Evolutionary conservation across 352 stramenopile species (phyloP).

Genomic region (Phytopythium sindhum): DNA sequence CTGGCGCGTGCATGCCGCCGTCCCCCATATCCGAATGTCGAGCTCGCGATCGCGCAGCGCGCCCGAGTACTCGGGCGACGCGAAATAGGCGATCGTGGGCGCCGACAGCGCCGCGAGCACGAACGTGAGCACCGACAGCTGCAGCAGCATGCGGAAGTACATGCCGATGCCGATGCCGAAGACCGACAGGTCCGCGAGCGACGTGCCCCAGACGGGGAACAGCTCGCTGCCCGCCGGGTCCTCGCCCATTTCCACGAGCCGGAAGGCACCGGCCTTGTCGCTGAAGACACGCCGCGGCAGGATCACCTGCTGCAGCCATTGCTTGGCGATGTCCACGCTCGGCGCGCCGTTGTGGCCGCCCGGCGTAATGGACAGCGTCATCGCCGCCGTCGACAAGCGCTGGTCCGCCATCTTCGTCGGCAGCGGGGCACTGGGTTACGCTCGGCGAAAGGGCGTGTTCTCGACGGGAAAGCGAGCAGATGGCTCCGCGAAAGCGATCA

Average conservation of each 20-base stretch:
- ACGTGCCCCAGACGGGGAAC: slow-evolving; percentile 61
- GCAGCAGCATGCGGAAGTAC: slow-evolving; percentile 75
- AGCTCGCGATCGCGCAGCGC: slow-evolving; percentile 27
- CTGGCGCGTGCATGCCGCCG: slow-evolving; percentile 55
- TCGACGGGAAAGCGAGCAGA: not conserved
- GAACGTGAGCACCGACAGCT: slow-evolving; percentile 48
- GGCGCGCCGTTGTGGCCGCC: slow-evolving; percentile 14
- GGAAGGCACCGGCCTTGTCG: slow-evolving; percentile 36
- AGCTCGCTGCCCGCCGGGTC: slow-evolving; percentile 44
- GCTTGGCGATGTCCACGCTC: slow-evolving; percentile 32
- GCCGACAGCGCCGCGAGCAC: slow-evolving; percentile 53
- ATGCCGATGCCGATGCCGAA: slow-evolving; percentile 78
- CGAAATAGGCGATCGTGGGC: slow-evolving; percentile 65
- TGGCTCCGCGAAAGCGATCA: not conserved
- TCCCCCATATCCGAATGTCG: slow-evolving; percentile 51
- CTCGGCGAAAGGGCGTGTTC: not conserved
- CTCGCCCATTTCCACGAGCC: slow-evolving; percentile 69
- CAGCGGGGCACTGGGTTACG: not conserved
- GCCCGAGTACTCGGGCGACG: slow-evolving; percentile 57
- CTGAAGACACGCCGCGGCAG: slow-evolving; percentile 46
- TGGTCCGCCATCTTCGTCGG: slow-evolving; percentile 13
- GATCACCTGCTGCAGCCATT: slow-evolving; percentile 57
- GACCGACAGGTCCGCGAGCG: slow-evolving; percentile 48
- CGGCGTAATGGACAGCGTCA: slow-evolving; percentile 18
- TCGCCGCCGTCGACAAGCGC: slow-evolving; percentile 11